These are phyloP conservation scores for Diutina neorugosa DNA, from an alignment of 1,139 yeast genomes.

Conservation along the genomic window DNA sequence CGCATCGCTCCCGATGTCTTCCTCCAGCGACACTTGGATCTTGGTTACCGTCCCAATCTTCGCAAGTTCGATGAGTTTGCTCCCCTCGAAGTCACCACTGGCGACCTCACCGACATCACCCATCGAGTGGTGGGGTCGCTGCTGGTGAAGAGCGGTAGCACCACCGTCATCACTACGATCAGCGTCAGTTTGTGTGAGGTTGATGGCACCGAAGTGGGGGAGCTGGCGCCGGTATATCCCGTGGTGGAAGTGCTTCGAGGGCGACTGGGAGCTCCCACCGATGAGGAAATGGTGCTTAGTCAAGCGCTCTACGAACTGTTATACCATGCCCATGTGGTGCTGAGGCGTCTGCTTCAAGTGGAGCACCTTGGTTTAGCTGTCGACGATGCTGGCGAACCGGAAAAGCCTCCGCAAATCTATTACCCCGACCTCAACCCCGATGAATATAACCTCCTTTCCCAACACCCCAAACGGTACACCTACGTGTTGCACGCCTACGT, in stretches of 20 bases:
- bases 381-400: conserved; percentile 22
- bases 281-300: conserved; percentile 77
- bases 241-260: conserved; percentile 77
- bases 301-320: conserved; percentile 54
- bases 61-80: conserved; percentile 67
- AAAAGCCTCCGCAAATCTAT: conserved; percentile 14
- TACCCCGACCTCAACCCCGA: conserved; percentile 19
- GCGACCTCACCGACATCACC: conserved; percentile 27
- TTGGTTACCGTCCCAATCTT: conserved; percentile 64
- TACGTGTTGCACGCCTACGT: conserved; percentile 64
- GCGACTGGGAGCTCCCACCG: conserved; percentile 70
- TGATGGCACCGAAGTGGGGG: conserved; percentile 7
- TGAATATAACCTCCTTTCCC: conserved; percentile 12
- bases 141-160: conserved; percentile 61
- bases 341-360: conserved; percentile 32
- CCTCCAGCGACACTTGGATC: conserved; percentile 61
- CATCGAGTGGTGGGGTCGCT: conserved; percentile 55
- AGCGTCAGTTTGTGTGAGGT: conserved; percentile 56
- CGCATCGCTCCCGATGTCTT: conserved; percentile 80
- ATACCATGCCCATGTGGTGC: conserved; percentile 41
- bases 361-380: conserved; percentile 35
- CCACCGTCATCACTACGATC: conserved; percentile 64
- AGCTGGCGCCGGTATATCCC: conserved; percentile 45
- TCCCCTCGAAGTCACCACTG: conserved; percentile 33
- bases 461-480: conserved; percentile 26